phyloP scores from a whole-genome alignment of 768 basidiomycete genomes.

The Podaxis sp. region DNA sequence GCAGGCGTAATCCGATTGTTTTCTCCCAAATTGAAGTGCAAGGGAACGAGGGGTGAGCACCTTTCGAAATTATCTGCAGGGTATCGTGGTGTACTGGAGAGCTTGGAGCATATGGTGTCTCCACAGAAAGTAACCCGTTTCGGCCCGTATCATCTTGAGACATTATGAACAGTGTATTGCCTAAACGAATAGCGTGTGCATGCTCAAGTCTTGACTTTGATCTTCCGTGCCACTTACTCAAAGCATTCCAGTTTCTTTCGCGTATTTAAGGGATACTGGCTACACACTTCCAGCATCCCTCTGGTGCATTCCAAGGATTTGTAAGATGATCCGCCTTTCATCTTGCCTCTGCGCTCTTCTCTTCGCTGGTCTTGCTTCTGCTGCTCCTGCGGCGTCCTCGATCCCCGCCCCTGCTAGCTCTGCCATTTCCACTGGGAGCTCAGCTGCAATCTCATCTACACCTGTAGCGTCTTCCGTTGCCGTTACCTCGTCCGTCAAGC shows the following conservation, averaged over 20 bases:
- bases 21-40: neutral
- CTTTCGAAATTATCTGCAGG: neutral
- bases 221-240: neutral
- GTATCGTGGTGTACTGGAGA: neutral
- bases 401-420: slow-evolving; percentile 15
- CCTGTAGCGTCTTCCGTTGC: neutral
- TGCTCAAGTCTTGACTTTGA: neutral
- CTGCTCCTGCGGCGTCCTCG: slow-evolving; percentile 21
- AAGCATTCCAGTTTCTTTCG: neutral
- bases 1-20: neutral
- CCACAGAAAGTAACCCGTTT: neutral
- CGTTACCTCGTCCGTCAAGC: slow-evolving; percentile 8
- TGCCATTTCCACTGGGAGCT: slow-evolving; percentile 15
- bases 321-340: slow-evolving; percentile 32
- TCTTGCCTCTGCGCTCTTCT: slow-evolving; percentile 31
- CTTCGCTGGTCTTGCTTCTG: slow-evolving; percentile 22
- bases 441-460: slow-evolving; percentile 14
- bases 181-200: neutral
- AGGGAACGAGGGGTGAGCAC: neutral
- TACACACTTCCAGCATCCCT: neutral
- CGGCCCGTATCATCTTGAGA: neutral
- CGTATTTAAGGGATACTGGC: slow-evolving; percentile 7
- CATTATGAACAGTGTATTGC: neutral
- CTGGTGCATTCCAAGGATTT: neutral
- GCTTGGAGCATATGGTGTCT: slow-evolving; percentile 1